A percentile compares a stretch with the other conserved stretches of the same genome.
Evolutionary conservation across 768 basidiomycete species (phyloP).

Genomic region (Sporobolomyces pararoseus): DNA sequence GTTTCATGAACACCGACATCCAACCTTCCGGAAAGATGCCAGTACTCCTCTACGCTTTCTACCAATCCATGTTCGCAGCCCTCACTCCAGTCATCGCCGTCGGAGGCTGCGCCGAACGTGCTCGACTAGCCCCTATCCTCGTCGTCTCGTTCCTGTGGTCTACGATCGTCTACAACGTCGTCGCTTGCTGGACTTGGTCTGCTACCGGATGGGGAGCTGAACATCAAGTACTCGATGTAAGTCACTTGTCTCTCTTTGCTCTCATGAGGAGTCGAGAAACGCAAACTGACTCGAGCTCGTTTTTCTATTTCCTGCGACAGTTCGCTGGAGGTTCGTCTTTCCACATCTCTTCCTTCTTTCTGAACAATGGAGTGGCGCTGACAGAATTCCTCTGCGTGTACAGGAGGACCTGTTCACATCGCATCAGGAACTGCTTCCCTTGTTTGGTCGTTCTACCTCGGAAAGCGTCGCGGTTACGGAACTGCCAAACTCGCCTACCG

Average conservation of each 20-base stretch:
- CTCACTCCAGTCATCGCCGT: conserved; percentile 63
- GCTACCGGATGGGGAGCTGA: conserved; percentile 74
- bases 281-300: no score
- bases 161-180: conserved; percentile 57
- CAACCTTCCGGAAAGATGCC: conserved; percentile 74
- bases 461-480: conserved; percentile 63
- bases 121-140: conserved; percentile 65
- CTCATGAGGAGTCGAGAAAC: no score
- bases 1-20: conserved; percentile 65
- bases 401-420: conserved; percentile 84
- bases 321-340: conserved; percentile 93
- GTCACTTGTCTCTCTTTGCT: no score
- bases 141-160: conserved; percentile 78
- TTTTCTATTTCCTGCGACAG: no score
- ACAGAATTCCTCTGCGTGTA: no score
- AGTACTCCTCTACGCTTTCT: conserved; percentile 75
- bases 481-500: conserved; percentile 49
- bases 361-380: no score
- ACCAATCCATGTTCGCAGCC: conserved; percentile 52
- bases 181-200: conserved; percentile 80
- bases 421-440: conserved; percentile 78
- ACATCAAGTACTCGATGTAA: conserved; percentile 45
- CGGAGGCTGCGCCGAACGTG: conserved; percentile 73
- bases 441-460: conserved; percentile 81
- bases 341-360: no score